Evolutionary conservation across 345 rosid species (phyloP), one percentile per base, ranked within the genome.

Genomic region (Gossypium sturtianum): DNA sequence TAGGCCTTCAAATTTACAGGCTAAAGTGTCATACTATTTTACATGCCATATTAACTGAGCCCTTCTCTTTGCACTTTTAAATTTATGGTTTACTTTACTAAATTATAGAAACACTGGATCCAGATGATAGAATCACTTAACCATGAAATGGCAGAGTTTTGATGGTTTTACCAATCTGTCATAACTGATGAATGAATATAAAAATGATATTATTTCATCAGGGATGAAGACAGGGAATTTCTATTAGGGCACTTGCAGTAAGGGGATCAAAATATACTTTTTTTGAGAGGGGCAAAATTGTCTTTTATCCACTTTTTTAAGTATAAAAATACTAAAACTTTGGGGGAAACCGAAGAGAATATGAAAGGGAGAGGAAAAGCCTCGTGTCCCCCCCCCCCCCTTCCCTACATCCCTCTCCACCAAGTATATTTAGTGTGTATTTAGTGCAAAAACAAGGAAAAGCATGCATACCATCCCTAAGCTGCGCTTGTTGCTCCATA

Each of bases 401-500:
- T 0, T 1, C 7, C 41, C 41, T 1, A 34, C 41, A 34, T 34
- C 41, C 41, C 41, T 6, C 23, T 13, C 54, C 27, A 29, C 29
- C 15, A n/a, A 34, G 27, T 20, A 53, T 45, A 72, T 45, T 17
- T 16, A 41, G 34, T 9, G 38, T 25, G 64, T 13, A 43, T 17
- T 15, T n/a, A 29, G 61, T 27, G 8, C 43, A 17, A 61, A 64
- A 49, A 61, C 3, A 9, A 9, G 15, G 20, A 49, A 72, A 44
- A 47, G 41, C 17, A 73, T 29, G 27, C 56, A 12, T 87, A 90
- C 94, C 94, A 60, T 90, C 92, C 81, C 92, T 82, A 63, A 90
- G 89, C 7, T 88, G 90, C 23, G 92, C 88, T 82, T 90, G 89
- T 75, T 90, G 92, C 82, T 88, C 92, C 90, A 88, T 81, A 64